Evolutionary conservation across 2,329 filamentous ascomycete species (phyloP).

Genomic region (Aureobasidium namibiae): DNA sequence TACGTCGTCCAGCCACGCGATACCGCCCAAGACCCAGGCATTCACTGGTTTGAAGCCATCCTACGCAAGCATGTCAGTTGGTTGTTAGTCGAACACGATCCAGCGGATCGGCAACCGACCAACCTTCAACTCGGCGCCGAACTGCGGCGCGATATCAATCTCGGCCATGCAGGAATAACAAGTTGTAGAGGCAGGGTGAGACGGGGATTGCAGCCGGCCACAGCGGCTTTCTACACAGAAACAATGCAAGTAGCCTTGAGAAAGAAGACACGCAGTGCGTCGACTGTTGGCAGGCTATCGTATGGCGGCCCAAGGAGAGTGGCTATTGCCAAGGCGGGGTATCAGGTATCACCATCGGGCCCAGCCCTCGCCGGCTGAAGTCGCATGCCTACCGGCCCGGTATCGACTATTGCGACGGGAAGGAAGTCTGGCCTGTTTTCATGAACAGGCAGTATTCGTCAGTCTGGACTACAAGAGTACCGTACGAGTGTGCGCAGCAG

Average conservation of each 20-base stretch:
- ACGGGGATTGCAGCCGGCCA: not conserved
- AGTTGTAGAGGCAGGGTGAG: not conserved
- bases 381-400: not conserved
- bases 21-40: conserved; percentile 75
- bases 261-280: not conserved
- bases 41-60: conserved; percentile 96
- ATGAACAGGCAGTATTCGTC: too few species aligned
- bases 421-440: too few species aligned
- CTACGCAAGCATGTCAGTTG: conserved; percentile 38
- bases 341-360: not conserved
- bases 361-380: not conserved
- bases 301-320: not conserved
- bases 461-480: too few species aligned
- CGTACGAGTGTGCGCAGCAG: too few species aligned
- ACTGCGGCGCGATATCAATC: conserved; percentile 73
- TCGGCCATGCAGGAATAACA: conserved; percentile 56
- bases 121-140: conserved; percentile 92
- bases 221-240: not conserved
- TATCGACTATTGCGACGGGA: not conserved
- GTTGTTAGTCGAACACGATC: not conserved
- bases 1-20: conserved; percentile 92
- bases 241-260: not conserved
- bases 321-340: conserved; percentile 7
- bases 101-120: conserved; percentile 18
- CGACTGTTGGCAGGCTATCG: conserved; percentile 1